Base-by-base conservation (phyloP, 345 rosid species). In the Brassica carinata region DNA sequence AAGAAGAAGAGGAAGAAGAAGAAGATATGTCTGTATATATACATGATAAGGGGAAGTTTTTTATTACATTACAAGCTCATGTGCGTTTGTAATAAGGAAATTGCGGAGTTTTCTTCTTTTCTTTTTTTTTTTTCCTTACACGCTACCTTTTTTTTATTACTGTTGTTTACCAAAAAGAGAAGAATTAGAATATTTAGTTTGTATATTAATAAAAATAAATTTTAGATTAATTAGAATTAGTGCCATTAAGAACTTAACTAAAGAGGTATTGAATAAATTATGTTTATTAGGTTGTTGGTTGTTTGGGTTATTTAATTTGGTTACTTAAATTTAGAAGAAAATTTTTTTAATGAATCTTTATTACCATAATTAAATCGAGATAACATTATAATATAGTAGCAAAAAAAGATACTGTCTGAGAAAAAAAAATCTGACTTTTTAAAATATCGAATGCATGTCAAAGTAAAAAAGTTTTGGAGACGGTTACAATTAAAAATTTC, bases 1-100 rank as follows among this genome's bases (percentile, higher is more conserved):
- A 71, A 65, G 80, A 81, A 81, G 80, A 75, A 34, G 40, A 34
- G 1, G 76, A 27, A 66, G 81, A 81, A 81, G 81, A 76, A 48
- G 57, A 48, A 48, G 77, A 81, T 81, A 65, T 76, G 3, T 71
- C 27, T 69, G 38, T 80, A 61, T 74, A 67, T 45, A 19, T 14
- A 48, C 17, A 48, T 48, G 17, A 48, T 48, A 48, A 27, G 34
- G 51, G 51, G 13, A 57, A n/a, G 10, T 64, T 64, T 7, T 36
- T 55, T 53, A 13, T 72, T 64, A 77, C 81, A 78, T 30, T 61
- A 66, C 69, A 40, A 58, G 6, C 30, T 15, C 18, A 43, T 51
- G 65, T 48, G 43, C 14, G 19, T 72, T 36, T 74, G 48, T 74
- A 79, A 68, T 74, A 79, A 68, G 74, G 13, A 74, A 68, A 53